phyloP scores from a whole-genome alignment of 2,329 filamentous ascomycete species.

The Penicillium brasilianum region DNA sequence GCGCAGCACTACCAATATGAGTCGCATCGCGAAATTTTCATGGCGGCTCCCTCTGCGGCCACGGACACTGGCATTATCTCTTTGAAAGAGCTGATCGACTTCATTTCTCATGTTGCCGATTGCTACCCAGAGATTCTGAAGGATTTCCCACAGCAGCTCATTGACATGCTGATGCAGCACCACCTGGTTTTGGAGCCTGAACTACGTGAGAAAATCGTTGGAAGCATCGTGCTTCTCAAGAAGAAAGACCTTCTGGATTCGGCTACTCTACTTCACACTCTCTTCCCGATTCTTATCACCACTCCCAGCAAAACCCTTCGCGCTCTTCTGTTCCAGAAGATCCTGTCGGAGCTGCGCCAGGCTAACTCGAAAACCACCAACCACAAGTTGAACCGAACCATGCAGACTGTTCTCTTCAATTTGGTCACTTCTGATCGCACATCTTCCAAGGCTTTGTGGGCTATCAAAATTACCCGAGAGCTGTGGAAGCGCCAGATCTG shows the following conservation, averaged over 20 bases:
- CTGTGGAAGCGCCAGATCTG: constrained; percentile 96
- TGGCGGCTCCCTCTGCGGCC: constrained; percentile 78
- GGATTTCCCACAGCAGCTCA: constrained; percentile 79
- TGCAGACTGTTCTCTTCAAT: constrained; percentile 93
- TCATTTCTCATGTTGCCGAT: constrained; percentile 91
- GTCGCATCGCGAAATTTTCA: constrained; percentile 87
- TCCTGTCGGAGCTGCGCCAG: constrained; percentile 85
- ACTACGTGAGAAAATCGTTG: constrained; percentile 90
- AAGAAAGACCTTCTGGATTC: constrained; percentile 95
- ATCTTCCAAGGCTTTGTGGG: constrained; percentile 89
- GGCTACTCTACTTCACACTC: constrained; percentile 77
- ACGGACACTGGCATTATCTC: constrained; percentile 79
- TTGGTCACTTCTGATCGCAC: constrained; percentile 83
- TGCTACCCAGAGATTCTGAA: constrained; percentile 84
- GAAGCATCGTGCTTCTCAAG: constrained; percentile 81
- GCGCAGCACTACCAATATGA: constrained; percentile 92
- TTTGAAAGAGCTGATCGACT: constrained; percentile 88
- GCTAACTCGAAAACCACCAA: constrained; percentile 88
- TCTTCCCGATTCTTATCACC: constrained; percentile 93
- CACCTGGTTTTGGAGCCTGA: constrained; percentile 83
- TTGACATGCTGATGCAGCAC: constrained; percentile 78
- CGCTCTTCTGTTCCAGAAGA: constrained; percentile 83
- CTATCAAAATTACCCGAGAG: constrained; percentile 92
- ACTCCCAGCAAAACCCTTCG: constrained; percentile 90
- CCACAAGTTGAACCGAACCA: constrained; percentile 88